Percentiles rank a stretch among this genome's conserved stretches.
These are phyloP conservation scores for Chalciporus sphaerocephalus DNA, from an alignment of 768 basidiomycete species.

Conservation along the genomic window DNA sequence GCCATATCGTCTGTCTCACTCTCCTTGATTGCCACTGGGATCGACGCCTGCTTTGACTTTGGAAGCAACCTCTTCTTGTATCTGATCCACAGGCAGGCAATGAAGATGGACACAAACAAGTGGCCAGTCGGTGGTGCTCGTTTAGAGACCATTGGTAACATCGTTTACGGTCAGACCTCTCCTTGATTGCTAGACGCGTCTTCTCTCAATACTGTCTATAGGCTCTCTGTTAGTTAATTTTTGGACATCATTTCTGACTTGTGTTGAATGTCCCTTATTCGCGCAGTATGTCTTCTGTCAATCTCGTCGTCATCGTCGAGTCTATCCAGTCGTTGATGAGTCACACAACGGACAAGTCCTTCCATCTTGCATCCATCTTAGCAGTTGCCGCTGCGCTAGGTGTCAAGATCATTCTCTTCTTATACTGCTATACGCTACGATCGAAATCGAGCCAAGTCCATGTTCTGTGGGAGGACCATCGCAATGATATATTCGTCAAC, in stretches of 20 bases:
- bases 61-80: conserved; percentile 81
- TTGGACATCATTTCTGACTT: neutral
- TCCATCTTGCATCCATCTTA: conserved; percentile 80
- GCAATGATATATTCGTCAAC: conserved; percentile 89
- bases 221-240: conserved; percentile 42
- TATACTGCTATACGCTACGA: conserved; percentile 80
- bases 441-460: conserved; percentile 85
- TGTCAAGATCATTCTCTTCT: conserved; percentile 78
- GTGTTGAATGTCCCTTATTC: neutral
- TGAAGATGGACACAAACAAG: conserved; percentile 67
- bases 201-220: conserved; percentile 21
- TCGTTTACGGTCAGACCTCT: conserved; percentile 61
- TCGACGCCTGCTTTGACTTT: conserved; percentile 84
- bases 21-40: conserved; percentile 83
- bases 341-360: conserved; percentile 49
- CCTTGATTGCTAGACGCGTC: neutral
- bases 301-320: conserved; percentile 87
- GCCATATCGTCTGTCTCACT: conserved; percentile 81
- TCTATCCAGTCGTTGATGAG: conserved; percentile 68
- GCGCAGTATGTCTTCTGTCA: conserved; percentile 83
- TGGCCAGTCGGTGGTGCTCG: conserved; percentile 94
- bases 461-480: conserved; percentile 95
- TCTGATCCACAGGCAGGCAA: conserved; percentile 72
- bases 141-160: conserved; percentile 85
- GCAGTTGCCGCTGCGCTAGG: conserved; percentile 82